phyloP scores from a whole-genome alignment of 164 flowering plant species.

The Cinnamomum micranthum region DNA sequence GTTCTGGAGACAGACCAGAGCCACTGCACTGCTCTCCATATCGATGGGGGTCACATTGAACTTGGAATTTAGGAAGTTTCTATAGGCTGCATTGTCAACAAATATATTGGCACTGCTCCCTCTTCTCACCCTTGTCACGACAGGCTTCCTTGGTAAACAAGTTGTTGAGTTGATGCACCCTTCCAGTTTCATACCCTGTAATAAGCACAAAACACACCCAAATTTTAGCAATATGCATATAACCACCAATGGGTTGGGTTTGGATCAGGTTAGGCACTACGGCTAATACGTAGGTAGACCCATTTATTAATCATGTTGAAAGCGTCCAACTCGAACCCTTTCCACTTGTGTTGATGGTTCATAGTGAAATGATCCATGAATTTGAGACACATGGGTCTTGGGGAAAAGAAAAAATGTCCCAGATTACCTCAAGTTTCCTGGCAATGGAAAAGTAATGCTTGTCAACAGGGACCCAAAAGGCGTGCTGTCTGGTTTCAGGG shows the following conservation, averaged over 20 bases:
- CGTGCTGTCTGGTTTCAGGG: constrained; percentile 55
- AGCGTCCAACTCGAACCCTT: too few relatives aligned
- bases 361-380: too few relatives aligned
- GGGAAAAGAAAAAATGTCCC: background rate
- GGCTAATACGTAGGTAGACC: background rate
- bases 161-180: constrained; percentile 39
- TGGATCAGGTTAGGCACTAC: too few relatives aligned
- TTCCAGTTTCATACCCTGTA: constrained; percentile 35
- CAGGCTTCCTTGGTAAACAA: constrained; percentile 27
- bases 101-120: constrained; percentile 30
- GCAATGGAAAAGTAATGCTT: constrained; percentile 6
- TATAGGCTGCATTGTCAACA: constrained; percentile 29
- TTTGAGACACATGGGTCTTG: background rate
- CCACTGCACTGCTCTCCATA: constrained; percentile 37
- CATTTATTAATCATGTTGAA: background rate
- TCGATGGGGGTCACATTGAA: constrained; percentile 28
- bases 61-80: constrained; percentile 19
- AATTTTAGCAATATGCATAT: too few relatives aligned
- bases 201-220: background rate
- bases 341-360: too few relatives aligned
- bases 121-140: constrained; percentile 18
- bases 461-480: constrained; percentile 56
- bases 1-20: constrained; percentile 28
- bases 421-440: constrained; percentile 12
- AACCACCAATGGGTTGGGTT: too few relatives aligned